These are phyloP conservation scores for Quercus engelmannii DNA, from an alignment of 306 rosid species.

Conservation along the genomic window DNA sequence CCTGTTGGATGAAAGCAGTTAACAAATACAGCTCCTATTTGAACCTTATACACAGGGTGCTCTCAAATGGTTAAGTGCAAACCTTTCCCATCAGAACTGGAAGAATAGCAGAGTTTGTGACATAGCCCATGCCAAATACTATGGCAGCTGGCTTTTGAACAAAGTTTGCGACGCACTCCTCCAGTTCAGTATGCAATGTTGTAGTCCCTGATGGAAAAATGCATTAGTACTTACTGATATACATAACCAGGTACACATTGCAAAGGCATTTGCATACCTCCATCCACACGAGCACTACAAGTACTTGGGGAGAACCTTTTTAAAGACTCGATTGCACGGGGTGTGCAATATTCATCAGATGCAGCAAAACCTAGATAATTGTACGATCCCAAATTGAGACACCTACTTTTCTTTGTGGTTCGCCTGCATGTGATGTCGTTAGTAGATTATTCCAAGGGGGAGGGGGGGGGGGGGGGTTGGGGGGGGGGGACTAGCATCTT, in stretches of 20 bases:
- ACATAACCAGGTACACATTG: neutral
- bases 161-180: slow-evolving; percentile 64
- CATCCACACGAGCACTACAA: slow-evolving; percentile 84
- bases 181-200: slow-evolving; percentile 60
- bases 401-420: slow-evolving; percentile 53
- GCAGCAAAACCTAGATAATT: slow-evolving; percentile 96
- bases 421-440: slow-evolving; percentile 45
- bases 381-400: slow-evolving; percentile 92
- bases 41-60: neutral
- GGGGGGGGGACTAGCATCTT: neutral
- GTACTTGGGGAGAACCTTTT: slow-evolving; percentile 80
- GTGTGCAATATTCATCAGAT: slow-evolving; percentile 85
- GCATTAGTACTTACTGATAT: neutral
- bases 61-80: neutral
- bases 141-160: slow-evolving; percentile 75
- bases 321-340: slow-evolving; percentile 70
- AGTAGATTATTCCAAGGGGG: neutral
- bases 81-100: slow-evolving; percentile 84
- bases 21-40: neutral
- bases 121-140: slow-evolving; percentile 94
- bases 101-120: slow-evolving; percentile 82
- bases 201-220: slow-evolving; percentile 53
- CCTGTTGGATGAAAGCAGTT: slow-evolving; percentile 36
- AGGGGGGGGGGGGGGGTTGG: too few species aligned
- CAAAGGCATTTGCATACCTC: slow-evolving; percentile 44